A percentile compares a stretch with the other conserved stretches of the same genome.
phyloP scores from a whole-genome alignment of 106 monocot genomes.

The Platanthera guangdongensis region DNA sequence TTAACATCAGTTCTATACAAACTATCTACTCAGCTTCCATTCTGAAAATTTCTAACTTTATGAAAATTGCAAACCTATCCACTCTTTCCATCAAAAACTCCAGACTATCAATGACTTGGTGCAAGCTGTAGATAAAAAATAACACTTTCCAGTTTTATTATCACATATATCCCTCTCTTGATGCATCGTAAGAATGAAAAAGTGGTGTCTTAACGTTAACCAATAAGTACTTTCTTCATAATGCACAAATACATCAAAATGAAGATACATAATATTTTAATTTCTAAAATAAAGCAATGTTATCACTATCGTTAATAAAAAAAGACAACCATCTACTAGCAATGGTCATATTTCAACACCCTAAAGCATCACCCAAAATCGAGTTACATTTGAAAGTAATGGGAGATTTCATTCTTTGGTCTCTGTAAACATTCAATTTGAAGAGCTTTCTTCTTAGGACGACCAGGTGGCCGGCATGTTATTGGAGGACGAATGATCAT shows the following conservation, averaged over 20 bases:
- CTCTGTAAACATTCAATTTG: constrained; percentile 82
- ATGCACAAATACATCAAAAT: background rate
- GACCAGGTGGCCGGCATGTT: constrained; percentile 79
- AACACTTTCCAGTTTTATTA: background rate
- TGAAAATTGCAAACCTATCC: background rate
- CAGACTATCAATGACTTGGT: background rate
- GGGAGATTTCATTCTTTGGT: constrained; percentile 37
- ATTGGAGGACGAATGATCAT: constrained; percentile 75
- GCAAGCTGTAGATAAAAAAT: background rate
- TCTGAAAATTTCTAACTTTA: constrained; percentile 1
- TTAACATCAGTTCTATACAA: background rate
- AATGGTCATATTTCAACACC: background rate
- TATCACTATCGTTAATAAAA: background rate
- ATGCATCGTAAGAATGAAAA: constrained; percentile 8
- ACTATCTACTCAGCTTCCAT: background rate
- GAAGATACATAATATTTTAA: background rate
- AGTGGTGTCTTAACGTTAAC: background rate
- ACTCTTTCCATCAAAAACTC: background rate
- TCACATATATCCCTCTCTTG: background rate
- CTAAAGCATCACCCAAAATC: background rate
- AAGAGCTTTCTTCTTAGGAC: constrained; percentile 94
- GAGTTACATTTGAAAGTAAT: background rate
- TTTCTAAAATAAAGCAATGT: constrained; percentile 9
- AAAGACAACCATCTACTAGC: background rate
- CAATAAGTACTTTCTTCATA: background rate